Evolutionary conservation across 2,329 filamentous ascomycete genomes (phyloP).

Genomic region (Lecanoromycetidae sp.): DNA sequence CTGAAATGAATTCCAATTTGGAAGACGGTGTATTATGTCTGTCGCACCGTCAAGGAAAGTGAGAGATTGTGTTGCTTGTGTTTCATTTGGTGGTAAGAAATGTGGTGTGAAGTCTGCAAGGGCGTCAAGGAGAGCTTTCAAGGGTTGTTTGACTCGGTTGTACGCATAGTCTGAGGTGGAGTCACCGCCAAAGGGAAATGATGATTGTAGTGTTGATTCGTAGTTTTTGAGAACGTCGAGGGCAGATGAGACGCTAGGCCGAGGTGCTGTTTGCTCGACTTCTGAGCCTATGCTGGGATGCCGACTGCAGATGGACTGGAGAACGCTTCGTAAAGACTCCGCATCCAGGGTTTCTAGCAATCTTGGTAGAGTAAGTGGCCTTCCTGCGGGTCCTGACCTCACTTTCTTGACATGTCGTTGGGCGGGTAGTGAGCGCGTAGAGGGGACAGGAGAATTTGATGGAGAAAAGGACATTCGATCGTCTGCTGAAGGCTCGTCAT

Average conservation of each 20-base stretch:
- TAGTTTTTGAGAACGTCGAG: slow-evolving; percentile 73
- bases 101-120: slow-evolving; percentile 90
- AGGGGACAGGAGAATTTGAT: slow-evolving; percentile 59
- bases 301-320: slow-evolving; percentile 84
- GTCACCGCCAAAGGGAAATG: slow-evolving; percentile 60
- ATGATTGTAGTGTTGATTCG: slow-evolving; percentile 60
- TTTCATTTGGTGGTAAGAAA: slow-evolving; percentile 83
- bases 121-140: slow-evolving; percentile 73
- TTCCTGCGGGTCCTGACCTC: slow-evolving; percentile 56
- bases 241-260: slow-evolving; percentile 71
- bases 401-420: slow-evolving; percentile 56
- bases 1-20: slow-evolving; percentile 78
- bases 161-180: slow-evolving; percentile 42
- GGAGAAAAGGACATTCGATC: slow-evolving; percentile 90
- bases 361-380: slow-evolving; percentile 55
- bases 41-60: slow-evolving; percentile 84
- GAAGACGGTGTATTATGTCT: slow-evolving; percentile 75
- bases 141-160: slow-evolving; percentile 73
- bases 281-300: slow-evolving; percentile 78
- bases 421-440: slow-evolving; percentile 54
- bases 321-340: slow-evolving; percentile 67
- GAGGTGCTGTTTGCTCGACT: slow-evolving; percentile 69
- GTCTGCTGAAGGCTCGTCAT: slow-evolving; percentile 47
- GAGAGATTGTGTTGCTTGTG: slow-evolving; percentile 69
- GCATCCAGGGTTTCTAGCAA: slow-evolving; percentile 90